Percentiles rank a stretch among this genome's conserved stretches.
Conservation (phyloP, 805 yeast genomes). For the Suhomyces sp. region DNA sequence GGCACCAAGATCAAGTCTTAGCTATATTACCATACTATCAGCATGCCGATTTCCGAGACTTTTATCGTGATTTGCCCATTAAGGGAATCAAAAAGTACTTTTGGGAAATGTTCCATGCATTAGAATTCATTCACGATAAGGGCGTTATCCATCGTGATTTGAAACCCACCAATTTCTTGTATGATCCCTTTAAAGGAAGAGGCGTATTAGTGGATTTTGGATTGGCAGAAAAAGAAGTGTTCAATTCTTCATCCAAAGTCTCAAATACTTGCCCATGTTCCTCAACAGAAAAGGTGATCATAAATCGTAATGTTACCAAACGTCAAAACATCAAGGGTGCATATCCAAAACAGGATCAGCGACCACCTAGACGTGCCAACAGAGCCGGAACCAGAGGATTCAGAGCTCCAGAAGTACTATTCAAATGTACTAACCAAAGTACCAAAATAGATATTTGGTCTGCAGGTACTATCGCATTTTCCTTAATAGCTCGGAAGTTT, state of each 20-base stretch:
- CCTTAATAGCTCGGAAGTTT: constrained; percentile 74
- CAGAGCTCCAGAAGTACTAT: constrained; percentile 88
- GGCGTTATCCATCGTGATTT: constrained; percentile 43
- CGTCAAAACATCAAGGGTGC: constrained; percentile 43
- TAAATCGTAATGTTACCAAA: constrained; percentile 17
- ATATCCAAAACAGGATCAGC: constrained; percentile 79
- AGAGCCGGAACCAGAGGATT: constrained; percentile 97
- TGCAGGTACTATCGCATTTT: constrained; percentile 82
- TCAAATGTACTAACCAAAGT: constrained; percentile 81
- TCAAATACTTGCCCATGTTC: constrained; percentile 57
- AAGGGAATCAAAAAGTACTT: constrained; percentile 79
- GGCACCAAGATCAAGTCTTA: constrained; percentile 87
- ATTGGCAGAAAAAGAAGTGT: constrained; percentile 61
- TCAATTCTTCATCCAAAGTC: constrained; percentile 9
- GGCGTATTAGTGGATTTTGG: constrained; percentile 94
- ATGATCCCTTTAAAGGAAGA: constrained; percentile 58
- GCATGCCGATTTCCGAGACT: constrained; percentile 86
- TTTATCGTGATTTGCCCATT: constrained; percentile 75
- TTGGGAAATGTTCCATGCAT: constrained; percentile 72
- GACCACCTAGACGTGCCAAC: constrained; percentile 90
- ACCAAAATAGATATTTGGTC: constrained; percentile 89
- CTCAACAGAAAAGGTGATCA: constrained; percentile 29
- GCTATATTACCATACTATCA: constrained; percentile 90
- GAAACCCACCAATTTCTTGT: constrained; percentile 63
- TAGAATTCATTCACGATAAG: constrained; percentile 55